Conservation (phyloP, 2,329 filamentous ascomycete species). For the Penicillium sp. region DNA sequence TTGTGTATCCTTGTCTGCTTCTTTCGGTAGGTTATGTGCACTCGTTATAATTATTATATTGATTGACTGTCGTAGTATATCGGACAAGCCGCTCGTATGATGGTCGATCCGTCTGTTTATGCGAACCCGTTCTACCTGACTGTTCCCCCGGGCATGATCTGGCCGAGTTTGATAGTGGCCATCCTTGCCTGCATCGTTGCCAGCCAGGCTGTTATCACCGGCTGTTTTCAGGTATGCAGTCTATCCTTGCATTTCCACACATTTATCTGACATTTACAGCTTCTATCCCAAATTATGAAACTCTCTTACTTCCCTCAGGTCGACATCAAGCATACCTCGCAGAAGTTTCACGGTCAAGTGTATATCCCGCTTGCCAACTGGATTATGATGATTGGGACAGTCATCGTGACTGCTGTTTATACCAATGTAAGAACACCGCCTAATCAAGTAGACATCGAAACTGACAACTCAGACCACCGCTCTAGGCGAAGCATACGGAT, state of each 20-base stretch:
- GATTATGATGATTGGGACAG: constrained; percentile 69
- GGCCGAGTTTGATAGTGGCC: constrained; percentile 64
- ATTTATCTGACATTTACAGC: constrained; percentile 24
- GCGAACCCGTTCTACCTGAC: constrained; percentile 72
- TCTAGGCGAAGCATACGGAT: constrained; percentile 71
- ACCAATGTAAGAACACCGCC: constrained; percentile 49
- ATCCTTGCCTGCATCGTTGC: constrained; percentile 61
- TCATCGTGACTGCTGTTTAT: constrained; percentile 71
- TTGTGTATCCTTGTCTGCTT: constrained; percentile 63
- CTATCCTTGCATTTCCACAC: background rate
- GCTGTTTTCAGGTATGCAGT: constrained; percentile 59
- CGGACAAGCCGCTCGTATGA: constrained; percentile 72
- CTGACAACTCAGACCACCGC: constrained; percentile 52
- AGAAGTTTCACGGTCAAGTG: constrained; percentile 67
- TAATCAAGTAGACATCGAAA: background rate
- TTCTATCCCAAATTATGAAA: constrained; percentile 69
- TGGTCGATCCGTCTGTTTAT: constrained; percentile 55
- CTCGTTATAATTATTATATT: background rate
- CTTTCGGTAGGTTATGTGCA: constrained; percentile 24
- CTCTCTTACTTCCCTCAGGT: constrained; percentile 72
- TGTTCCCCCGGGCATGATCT: constrained; percentile 64
- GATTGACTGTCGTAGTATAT: constrained; percentile 46
- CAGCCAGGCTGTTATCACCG: constrained; percentile 74
- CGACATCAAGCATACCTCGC: constrained; percentile 67
- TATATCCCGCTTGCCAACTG: constrained; percentile 75